Evolutionary conservation across 345 rosid genomes (phyloP).

Genomic region (Brassica juncea): DNA sequence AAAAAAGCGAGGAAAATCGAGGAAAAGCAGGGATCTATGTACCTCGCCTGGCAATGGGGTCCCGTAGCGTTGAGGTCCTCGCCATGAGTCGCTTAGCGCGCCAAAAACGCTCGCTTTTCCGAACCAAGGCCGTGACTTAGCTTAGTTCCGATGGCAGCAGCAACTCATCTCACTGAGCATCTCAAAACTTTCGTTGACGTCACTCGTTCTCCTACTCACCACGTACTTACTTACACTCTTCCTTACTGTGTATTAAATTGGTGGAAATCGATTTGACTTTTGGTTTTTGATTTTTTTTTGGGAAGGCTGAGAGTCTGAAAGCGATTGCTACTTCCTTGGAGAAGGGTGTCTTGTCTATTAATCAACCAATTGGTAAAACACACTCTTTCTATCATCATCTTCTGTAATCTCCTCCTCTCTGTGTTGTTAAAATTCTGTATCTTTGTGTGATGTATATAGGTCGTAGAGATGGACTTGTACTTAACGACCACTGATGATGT

Average conservation of each 20-base stretch:
- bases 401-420: neutral
- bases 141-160: neutral
- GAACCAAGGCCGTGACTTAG: neutral
- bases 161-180: constrained; percentile 49
- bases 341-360: constrained; percentile 51
- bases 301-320: constrained; percentile 66
- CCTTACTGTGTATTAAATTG: too few species aligned
- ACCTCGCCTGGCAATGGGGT: neutral
- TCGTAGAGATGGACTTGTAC: constrained; percentile 81
- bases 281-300: too few species aligned
- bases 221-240: constrained; percentile 41
- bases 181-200: constrained; percentile 66
- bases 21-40: neutral
- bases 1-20: neutral
- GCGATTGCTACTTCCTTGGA: constrained; percentile 64
- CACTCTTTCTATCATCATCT: neutral
- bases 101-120: neutral
- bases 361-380: constrained; percentile 39
- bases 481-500: constrained; percentile 67
- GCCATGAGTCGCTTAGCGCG: neutral
- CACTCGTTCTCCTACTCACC: constrained; percentile 49
- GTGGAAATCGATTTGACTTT: too few species aligned
- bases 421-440: neutral
- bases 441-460: constrained; percentile 42
- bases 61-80: neutral